These are phyloP conservation scores for Entrophospora sp. DNA, from an alignment of 192 early-diverging fungal genomes.

Conservation along the genomic window DNA sequence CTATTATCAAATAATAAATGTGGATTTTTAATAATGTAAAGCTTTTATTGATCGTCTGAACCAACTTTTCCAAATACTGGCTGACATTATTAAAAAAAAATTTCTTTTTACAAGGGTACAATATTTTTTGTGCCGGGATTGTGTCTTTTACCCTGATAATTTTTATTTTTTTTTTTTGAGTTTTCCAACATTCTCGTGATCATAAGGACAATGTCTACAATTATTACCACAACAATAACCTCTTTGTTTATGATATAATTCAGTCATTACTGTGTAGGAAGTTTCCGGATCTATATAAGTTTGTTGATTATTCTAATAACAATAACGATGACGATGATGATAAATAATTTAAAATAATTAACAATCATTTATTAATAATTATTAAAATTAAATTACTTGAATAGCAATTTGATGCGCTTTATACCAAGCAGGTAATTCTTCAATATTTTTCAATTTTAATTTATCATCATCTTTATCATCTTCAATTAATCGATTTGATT, in stretches of 20 bases:
- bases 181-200: constrained; percentile 47
- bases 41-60: too few relatives aligned
- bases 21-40: too few relatives aligned
- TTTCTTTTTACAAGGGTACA: too few relatives aligned
- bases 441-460: too few relatives aligned
- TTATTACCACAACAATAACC: constrained; percentile 61
- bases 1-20: too few relatives aligned
- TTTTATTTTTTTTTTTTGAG: not conserved
- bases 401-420: constrained; percentile 25
- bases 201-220: constrained; percentile 58
- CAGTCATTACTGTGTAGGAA: constrained; percentile 58
- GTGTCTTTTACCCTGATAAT: too few relatives aligned
- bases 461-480: constrained; percentile 26
- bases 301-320: constrained; percentile 28
- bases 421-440: constrained; percentile 27
- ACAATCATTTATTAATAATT: not conserved
- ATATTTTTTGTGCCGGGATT: too few relatives aligned
- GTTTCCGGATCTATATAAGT: constrained; percentile 59
- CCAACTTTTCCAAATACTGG: too few relatives aligned
- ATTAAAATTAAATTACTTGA: constrained; percentile 22
- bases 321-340: not conserved
- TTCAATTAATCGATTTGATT: too few relatives aligned
- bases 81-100: too few relatives aligned
- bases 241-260: constrained; percentile 43
- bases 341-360: not conserved